These are phyloP conservation scores for Picea engelmannii DNA, from an alignment of 83 land plant genomes.

Conservation along the genomic window DNA sequence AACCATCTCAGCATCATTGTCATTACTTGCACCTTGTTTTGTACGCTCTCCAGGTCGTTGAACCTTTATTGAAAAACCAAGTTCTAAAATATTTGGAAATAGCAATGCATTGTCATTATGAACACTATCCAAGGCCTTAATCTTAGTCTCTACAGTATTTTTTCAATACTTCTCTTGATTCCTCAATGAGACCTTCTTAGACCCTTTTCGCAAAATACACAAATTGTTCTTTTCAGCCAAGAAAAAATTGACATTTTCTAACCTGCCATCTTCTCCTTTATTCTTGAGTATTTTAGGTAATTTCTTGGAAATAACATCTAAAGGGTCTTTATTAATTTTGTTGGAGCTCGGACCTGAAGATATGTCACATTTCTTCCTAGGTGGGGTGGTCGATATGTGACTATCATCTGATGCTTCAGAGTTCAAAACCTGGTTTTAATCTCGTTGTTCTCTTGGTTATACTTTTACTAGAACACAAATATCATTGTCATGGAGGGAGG, in stretches of 20 bases:
- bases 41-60: neutral
- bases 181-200: neutral
- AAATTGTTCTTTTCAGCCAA: slow-evolving; percentile 9
- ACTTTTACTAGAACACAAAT: neutral
- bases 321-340: neutral
- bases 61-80: slow-evolving; percentile 15
- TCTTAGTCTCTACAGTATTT: too few species aligned
- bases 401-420: neutral
- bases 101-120: neutral
- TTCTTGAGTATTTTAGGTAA: slow-evolving; percentile 10
- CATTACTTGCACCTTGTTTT: too few species aligned
- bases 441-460: neutral
- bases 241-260: slow-evolving; percentile 11
- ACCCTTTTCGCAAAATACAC: neutral
- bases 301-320: neutral
- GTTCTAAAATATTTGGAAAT: neutral
- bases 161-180: neutral
- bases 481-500: neutral
- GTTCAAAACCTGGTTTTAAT: neutral
- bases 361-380: neutral
- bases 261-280: neutral
- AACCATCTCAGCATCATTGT: neutral
- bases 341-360: neutral
- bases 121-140: neutral
- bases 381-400: slow-evolving; percentile 7